Evolutionary conservation across 768 basidiomycete species (phyloP), one percentile per base, ranked within the genome.

Genomic region (Melanogaster broomeanus): DNA sequence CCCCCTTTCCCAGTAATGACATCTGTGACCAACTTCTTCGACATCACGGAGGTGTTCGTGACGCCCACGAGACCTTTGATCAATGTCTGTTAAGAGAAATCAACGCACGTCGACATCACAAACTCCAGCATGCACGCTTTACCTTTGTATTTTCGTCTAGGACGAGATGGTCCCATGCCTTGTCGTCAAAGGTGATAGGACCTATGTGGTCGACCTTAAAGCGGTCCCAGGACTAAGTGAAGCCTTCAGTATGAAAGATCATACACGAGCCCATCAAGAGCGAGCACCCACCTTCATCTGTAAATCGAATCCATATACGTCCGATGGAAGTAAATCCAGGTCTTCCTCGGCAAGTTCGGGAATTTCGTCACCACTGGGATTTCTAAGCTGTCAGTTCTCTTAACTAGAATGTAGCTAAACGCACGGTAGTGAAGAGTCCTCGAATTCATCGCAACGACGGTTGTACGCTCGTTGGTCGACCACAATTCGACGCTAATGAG

Each of bases 1-100:
- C 81, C 79, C 1, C 83, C 84, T 60, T 86, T 85, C 31, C 82
- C 83, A 58, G 77, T 79, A 64, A 85, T 80, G 53, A 84, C 82
- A 52, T 85, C 83, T 48, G 34, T 55, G 34, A 66, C 59, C 3
- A 63, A 56, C n/a, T 59, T 54, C 6, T 46, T 39, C 16, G 58
- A 34, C 22, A 48, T 50, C 27, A 59, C 63, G 10, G 59, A 55
- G 42, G 57, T 61, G 39, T 41, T 58, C 2, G 64, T 66, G 7
- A 64, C 63, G 42, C 59, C 49, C 30, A 64, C 64, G 8, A 66
- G 53, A 1, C 59, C 64, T 52, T 61, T 64, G 47, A 64, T 58
- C 38, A 66, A 53, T 28, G 45, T 45, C 63, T 62, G 15, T 16
- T 4, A 27, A 8, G 25, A 27, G 33, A 34, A 11, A 8, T 82